phyloP scores from a whole-genome alignment of 441 rosid species.

The Syzygium malaccense region DNA sequence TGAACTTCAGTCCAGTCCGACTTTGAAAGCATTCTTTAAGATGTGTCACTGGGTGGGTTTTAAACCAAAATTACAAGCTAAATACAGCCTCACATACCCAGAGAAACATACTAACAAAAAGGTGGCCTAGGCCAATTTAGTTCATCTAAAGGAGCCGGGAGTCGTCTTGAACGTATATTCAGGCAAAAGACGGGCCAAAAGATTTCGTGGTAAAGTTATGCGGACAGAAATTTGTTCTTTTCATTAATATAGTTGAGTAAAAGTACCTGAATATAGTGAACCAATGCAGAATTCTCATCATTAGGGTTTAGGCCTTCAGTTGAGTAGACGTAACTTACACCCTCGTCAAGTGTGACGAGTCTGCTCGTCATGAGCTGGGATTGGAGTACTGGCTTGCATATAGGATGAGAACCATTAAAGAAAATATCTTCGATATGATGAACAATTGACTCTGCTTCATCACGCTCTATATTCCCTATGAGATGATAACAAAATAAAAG shows the following conservation, averaged over 20 bases:
- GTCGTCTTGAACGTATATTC: background rate
- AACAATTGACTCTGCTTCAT: background rate
- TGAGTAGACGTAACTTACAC: background rate
- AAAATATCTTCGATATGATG: background rate
- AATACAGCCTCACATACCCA: background rate
- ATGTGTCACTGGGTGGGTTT: background rate
- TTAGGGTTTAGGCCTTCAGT: background rate
- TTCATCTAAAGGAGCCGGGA: background rate
- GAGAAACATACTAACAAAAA: background rate
- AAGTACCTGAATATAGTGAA: background rate
- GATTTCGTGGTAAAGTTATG: background rate
- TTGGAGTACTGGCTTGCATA: background rate
- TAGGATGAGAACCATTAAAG: background rate
- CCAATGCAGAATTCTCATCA: background rate
- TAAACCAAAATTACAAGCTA: background rate
- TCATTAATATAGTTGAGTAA: background rate
- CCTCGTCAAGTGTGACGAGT: background rate
- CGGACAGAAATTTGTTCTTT: background rate
- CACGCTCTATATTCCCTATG: background rate
- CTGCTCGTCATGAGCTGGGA: background rate
- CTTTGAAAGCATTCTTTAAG: background rate
- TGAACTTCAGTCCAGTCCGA: background rate
- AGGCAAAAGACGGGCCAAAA: background rate
- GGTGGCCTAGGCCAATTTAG: background rate
- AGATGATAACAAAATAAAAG: background rate